Conservation (phyloP, 306 rosid species). For the Dalbergia cultrata region DNA sequence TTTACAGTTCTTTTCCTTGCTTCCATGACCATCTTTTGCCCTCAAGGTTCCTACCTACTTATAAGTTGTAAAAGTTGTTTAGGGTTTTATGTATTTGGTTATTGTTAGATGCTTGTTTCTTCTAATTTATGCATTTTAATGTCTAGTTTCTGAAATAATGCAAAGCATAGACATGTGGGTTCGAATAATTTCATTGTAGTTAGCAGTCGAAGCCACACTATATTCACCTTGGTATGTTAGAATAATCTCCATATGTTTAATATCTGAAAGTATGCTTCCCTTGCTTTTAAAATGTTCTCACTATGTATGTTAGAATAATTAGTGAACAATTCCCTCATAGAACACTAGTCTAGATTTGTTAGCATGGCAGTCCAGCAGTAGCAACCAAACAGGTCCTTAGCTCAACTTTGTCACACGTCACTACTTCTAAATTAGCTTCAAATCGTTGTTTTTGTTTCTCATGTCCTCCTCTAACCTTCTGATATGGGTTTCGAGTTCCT, state of each 20-base stretch:
- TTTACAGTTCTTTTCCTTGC: slow-evolving; percentile 17
- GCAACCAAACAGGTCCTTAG: slow-evolving; percentile 42
- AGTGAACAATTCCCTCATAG: neutral
- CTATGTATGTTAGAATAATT: slow-evolving; percentile 27
- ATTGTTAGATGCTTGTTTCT: slow-evolving; percentile 34
- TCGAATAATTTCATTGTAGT: slow-evolving; percentile 88
- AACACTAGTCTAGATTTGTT: neutral
- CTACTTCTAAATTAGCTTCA: slow-evolving; percentile 77
- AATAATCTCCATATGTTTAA: slow-evolving; percentile 39
- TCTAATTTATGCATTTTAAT: slow-evolving; percentile 44
- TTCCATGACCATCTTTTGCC: slow-evolving; percentile 25
- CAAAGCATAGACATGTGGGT: slow-evolving; percentile 95
- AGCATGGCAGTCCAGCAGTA: slow-evolving; percentile 4
- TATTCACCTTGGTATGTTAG: slow-evolving; percentile 82
- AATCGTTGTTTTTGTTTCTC: slow-evolving; percentile 66
- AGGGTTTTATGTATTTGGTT: slow-evolving; percentile 17
- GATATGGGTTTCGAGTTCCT: slow-evolving; percentile 70
- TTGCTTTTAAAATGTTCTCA: slow-evolving; percentile 1
- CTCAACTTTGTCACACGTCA: slow-evolving; percentile 72
- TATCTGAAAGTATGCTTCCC: slow-evolving; percentile 20
- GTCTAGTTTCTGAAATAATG: slow-evolving; percentile 43
- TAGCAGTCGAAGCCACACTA: slow-evolving; percentile 95
- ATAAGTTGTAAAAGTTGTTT: slow-evolving; percentile 21
- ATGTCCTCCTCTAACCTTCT: slow-evolving; percentile 75
- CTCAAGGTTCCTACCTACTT: slow-evolving; percentile 23